Evolutionary conservation across 257 asterid genomes (phyloP).

Genomic region (Solanum corneliomulleri): DNA sequence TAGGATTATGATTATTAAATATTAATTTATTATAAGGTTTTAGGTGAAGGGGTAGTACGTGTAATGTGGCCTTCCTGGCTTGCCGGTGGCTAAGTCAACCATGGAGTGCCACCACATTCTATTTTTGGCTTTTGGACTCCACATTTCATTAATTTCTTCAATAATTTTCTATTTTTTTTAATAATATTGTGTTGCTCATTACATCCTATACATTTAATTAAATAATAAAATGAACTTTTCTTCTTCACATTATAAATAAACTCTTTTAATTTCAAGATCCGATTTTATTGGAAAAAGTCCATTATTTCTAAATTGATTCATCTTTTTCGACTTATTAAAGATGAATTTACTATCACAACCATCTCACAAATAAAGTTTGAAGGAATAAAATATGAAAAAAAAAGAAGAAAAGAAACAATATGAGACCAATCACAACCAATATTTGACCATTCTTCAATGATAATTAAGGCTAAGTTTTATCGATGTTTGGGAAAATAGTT

Average conservation of each 20-base stretch:
- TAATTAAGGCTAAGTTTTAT: not conserved
- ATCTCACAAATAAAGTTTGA: not conserved
- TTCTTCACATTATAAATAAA: not conserved
- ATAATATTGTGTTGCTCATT: not conserved
- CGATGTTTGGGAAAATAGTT: not conserved
- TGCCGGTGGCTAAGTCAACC: not conserved
- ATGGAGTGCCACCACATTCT: not conserved
- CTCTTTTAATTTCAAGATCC: not conserved
- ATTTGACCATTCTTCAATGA: not conserved
- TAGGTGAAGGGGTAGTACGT: not conserved
- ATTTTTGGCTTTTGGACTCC: not conserved
- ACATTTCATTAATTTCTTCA: not conserved
- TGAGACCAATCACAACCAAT: not conserved
- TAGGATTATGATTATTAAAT: not conserved
- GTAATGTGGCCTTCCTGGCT: not conserved
- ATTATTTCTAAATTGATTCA: not conserved
- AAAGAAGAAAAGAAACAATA: not conserved
- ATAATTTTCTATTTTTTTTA: not conserved
- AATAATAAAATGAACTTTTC: not conserved
- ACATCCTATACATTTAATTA: not conserved
- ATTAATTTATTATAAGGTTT: not conserved
- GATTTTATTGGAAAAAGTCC: not conserved
- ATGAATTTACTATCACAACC: not conserved
- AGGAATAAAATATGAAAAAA: not conserved
- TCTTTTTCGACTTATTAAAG: not conserved